Conservation (phyloP, 495 filamentous ascomycete genomes). For the Lophium mytilinum region DNA sequence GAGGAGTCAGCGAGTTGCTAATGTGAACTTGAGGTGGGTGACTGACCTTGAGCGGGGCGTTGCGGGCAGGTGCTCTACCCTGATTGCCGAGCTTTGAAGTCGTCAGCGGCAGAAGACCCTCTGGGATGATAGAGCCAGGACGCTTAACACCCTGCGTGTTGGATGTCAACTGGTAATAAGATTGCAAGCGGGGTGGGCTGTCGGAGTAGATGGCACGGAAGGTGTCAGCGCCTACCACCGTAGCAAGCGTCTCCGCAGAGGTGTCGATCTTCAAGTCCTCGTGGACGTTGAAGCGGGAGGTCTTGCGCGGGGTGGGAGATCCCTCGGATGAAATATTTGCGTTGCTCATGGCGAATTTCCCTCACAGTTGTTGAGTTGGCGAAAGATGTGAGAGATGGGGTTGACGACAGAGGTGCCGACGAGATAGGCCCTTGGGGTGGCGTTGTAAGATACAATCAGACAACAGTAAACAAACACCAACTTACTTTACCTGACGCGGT, state of each 20-base stretch:
- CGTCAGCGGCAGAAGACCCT: conserved; percentile 29
- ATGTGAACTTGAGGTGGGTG: background rate
- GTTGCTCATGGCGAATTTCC: conserved; percentile 13
- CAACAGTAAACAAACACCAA: conserved; percentile 11
- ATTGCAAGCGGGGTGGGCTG: background rate
- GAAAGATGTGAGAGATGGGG: conserved; percentile 18
- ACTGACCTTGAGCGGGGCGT: conserved; percentile 25
- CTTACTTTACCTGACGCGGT: background rate
- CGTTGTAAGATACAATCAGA: conserved; percentile 18
- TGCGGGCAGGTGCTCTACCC: conserved; percentile 10
- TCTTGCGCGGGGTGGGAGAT: conserved; percentile 28
- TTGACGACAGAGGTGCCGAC: background rate
- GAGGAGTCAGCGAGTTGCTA: conserved; percentile 33
- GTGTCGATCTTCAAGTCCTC: conserved; percentile 19
- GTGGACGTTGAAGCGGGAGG: conserved; percentile 11
- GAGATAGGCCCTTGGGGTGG: conserved; percentile 8
- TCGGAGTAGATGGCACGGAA: conserved; percentile 1
- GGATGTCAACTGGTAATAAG: conserved; percentile 16
- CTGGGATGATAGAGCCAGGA: conserved; percentile 4
- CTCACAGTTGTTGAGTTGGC: background rate
- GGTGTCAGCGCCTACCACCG: conserved; percentile 18
- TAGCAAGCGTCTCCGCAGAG: conserved; percentile 18
- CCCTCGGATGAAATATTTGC: conserved; percentile 26
- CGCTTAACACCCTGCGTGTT: conserved; percentile 24
- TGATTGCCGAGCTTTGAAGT: conserved; percentile 38